These are phyloP conservation scores for Pelagophyceae sp. DNA, from an alignment of 352 stramenopile genomes.

Conservation along the genomic window DNA sequence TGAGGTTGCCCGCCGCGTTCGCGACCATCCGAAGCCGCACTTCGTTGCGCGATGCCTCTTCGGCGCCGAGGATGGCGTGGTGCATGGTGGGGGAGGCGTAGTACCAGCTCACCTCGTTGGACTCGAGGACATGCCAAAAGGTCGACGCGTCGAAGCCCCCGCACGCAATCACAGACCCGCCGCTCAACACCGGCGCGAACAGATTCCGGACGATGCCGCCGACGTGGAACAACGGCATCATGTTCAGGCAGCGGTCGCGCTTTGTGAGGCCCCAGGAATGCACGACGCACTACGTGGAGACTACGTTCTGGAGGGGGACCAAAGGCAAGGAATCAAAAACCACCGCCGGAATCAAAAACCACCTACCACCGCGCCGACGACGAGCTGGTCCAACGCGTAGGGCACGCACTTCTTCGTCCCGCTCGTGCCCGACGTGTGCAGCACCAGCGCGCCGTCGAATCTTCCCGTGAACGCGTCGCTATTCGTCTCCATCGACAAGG, in stretches of 20 bases:
- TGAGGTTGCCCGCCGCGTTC: background rate
- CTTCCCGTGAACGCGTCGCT: too few relatives aligned
- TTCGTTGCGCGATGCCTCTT: too few relatives aligned
- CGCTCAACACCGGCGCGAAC: background rate
- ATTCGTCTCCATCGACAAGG: too few relatives aligned
- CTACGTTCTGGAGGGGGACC: too few relatives aligned
- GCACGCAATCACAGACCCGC: background rate
- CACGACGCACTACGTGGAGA: too few relatives aligned
- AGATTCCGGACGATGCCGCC: background rate
- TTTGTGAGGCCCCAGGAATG: background rate
- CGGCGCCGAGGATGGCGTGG: background rate
- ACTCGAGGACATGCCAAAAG: background rate
- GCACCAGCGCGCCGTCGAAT: background rate
- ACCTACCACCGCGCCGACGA: background rate
- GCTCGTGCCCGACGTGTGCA: background rate
- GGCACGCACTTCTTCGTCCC: background rate
- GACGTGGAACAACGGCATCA: slow-evolving; percentile 21
- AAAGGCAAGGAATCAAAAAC: too few relatives aligned
- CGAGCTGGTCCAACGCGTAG: background rate
- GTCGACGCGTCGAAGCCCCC: background rate
- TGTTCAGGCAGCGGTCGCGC: background rate
- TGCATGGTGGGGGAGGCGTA: slow-evolving; percentile 14
- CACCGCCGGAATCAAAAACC: too few relatives aligned
- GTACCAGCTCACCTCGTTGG: background rate
- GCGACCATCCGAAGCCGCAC: too few relatives aligned